Conservation (phyloP, 768 basidiomycete species). For the Russula ochroleuca region DNA sequence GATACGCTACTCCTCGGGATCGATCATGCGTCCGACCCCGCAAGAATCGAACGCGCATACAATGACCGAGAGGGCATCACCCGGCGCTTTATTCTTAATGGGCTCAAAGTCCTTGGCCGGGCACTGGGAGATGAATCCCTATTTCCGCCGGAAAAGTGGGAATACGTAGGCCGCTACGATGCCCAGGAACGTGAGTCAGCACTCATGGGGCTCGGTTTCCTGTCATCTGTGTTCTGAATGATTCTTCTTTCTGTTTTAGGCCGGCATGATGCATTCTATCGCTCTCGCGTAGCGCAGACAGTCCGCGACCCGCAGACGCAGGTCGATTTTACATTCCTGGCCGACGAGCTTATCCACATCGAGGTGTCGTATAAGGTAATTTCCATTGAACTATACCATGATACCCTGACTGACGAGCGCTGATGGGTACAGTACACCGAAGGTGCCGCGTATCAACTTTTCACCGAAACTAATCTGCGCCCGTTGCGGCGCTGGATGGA, state of each 20-base stretch:
- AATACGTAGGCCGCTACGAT: constrained; percentile 61
- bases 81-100: constrained; percentile 80
- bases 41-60: constrained; percentile 80
- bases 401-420: neutral
- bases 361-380: constrained; percentile 85
- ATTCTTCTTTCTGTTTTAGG: constrained; percentile 39
- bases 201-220: neutral
- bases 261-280: constrained; percentile 80
- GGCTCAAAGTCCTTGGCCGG: constrained; percentile 62
- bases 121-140: constrained; percentile 61
- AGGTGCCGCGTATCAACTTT: constrained; percentile 61
- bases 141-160: constrained; percentile 69
- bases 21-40: constrained; percentile 72
- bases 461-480: constrained; percentile 70
- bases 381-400: neutral
- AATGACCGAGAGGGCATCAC: constrained; percentile 76
- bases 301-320: constrained; percentile 48
- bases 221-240: neutral
- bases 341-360: constrained; percentile 77
- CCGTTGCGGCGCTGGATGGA: constrained; percentile 86
- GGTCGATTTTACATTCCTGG: constrained; percentile 48
- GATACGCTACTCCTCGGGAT: constrained; percentile 90
- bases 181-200: constrained; percentile 44
- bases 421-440: constrained; percentile 64
- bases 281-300: constrained; percentile 56